Evolutionary conservation across 208 protist genomes (phyloP), one percentile per base, ranked within the genome.

Genomic region (Crithidia bombi): DNA sequence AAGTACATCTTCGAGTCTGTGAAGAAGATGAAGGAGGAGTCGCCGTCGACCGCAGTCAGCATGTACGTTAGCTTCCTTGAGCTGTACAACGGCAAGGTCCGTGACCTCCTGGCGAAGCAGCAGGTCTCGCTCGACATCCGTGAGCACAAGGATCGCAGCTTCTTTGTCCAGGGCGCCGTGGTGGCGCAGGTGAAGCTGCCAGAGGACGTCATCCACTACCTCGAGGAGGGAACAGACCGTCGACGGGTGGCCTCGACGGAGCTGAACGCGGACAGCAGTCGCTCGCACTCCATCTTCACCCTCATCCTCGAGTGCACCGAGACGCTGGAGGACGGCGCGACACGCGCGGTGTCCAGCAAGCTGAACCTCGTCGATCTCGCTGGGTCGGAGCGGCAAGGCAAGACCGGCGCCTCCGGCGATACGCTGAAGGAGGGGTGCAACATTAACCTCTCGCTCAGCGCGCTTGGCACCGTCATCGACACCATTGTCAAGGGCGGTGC

Each of bases 291-390:
- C 25, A 80, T 98, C 56, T 98, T 98, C 69, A 91, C 91, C 30
- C 79, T 98, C 69, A 70, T 84, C 33, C 69, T 96, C 19, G 84
- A 95, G 54, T 93, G 86, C 75, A 85, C 75, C 11, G 85, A 95
- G 54, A 94, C 82, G 14, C 46, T 75, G 49, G 91, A 96, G 52
- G 89, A 94, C 66, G 86, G 87, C 65, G 76, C 81, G 41, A 81
- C 78, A 28, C 65, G 80, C 14, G 83, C 82, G 5, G 86, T 96
- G 32, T 92, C 86, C 32, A 91, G 83, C 66, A 97, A 97, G 75
- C 62, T 98, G 23, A 95, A 96, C 68, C 81, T 98, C 21, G 92
- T 98, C 12, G 96, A 98, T 64, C 82, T 98, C 9, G 96, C 96
- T 23, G 96, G 96, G 26, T 93, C 83, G 12, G 96, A 98, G 68